Conservation (phyloP, 2,329 filamentous ascomycete species). For the Xylariaceae sp. region DNA sequence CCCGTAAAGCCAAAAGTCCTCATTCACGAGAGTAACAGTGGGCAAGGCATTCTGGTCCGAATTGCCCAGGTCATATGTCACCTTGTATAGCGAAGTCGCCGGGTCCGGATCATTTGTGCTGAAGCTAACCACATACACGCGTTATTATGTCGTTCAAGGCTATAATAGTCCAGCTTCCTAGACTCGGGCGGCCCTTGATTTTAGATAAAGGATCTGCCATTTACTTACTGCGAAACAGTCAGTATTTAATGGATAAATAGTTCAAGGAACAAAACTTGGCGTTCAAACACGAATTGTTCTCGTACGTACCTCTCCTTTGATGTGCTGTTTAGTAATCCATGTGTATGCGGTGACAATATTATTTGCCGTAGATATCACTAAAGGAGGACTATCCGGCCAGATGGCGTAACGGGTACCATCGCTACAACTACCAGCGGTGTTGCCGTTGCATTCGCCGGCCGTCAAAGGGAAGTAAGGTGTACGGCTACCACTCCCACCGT, state of each 20-base stretch:
- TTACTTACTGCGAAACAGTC: slow-evolving; percentile 21
- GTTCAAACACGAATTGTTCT: not conserved
- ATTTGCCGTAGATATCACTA: slow-evolving; percentile 27
- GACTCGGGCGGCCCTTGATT: not conserved
- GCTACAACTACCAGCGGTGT: slow-evolving; percentile 23
- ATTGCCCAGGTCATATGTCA: slow-evolving; percentile 25
- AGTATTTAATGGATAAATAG: not conserved
- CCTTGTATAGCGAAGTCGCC: slow-evolving; percentile 34
- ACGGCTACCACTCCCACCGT: slow-evolving; percentile 21
- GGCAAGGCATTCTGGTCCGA: slow-evolving; percentile 30
- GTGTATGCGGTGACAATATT: slow-evolving; percentile 32
- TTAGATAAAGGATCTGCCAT: not conserved
- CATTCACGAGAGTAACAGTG: slow-evolving; percentile 28
- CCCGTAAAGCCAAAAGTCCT: slow-evolving; percentile 33
- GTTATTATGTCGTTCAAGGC: slow-evolving; percentile 7
- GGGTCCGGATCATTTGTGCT: slow-evolving; percentile 30
- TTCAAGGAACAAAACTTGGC: not conserved
- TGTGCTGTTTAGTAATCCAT: slow-evolving; percentile 35
- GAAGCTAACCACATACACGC: slow-evolving; percentile 9
- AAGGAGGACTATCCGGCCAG: slow-evolving; percentile 37
- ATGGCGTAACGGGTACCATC: slow-evolving; percentile 33
- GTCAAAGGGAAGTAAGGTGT: slow-evolving; percentile 27
- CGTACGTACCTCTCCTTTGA: slow-evolving; percentile 23
- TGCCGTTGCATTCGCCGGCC: slow-evolving; percentile 10
- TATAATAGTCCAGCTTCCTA: not conserved